These are phyloP conservation scores for Ceratocystiopsis minuta DNA, from an alignment of 2,329 filamentous ascomycete species.

Conservation along the genomic window DNA sequence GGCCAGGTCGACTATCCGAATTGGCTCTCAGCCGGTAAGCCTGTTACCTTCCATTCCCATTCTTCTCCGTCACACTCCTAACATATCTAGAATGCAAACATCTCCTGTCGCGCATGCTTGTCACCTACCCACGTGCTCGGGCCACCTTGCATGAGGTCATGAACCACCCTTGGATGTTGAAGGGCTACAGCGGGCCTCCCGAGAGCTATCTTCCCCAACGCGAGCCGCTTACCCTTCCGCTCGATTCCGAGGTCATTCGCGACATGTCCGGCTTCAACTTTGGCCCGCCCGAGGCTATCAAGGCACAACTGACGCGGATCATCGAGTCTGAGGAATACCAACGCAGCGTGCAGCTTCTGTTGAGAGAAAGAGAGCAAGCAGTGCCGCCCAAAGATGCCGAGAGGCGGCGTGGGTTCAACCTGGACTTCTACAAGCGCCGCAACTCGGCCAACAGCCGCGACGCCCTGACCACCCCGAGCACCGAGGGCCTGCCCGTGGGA, in stretches of 20 bases:
- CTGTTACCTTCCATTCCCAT: background rate
- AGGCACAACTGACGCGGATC: slow-evolving; percentile 62
- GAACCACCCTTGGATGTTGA: slow-evolving; percentile 88
- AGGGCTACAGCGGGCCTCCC: slow-evolving; percentile 70
- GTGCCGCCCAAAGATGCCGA: slow-evolving; percentile 46
- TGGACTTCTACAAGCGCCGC: slow-evolving; percentile 91
- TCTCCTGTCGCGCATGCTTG: slow-evolving; percentile 85
- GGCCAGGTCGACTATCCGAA: slow-evolving; percentile 88
- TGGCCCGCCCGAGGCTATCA: slow-evolving; percentile 70
- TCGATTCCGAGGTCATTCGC: slow-evolving; percentile 68
- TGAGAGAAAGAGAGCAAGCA: slow-evolving; percentile 48
- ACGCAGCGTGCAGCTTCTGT: slow-evolving; percentile 53
- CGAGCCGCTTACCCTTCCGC: slow-evolving; percentile 67
- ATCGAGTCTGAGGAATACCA: slow-evolving; percentile 92
- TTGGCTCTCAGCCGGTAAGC: slow-evolving; percentile 73
- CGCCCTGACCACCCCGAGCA: slow-evolving; percentile 66
- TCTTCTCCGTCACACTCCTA: slow-evolving; percentile 16
- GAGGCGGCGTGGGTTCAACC: slow-evolving; percentile 70
- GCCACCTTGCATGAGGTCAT: slow-evolving; percentile 83
- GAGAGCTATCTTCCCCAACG: slow-evolving; percentile 76
- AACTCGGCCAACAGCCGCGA: slow-evolving; percentile 82
- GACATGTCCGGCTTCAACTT: slow-evolving; percentile 99
- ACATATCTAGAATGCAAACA: slow-evolving; percentile 62
- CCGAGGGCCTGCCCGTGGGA: slow-evolving; percentile 66
- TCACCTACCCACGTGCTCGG: slow-evolving; percentile 77